These are phyloP conservation scores for Penicillium fuscoglaucum DNA, from an alignment of 2,329 filamentous ascomycete species.

Conservation along the genomic window DNA sequence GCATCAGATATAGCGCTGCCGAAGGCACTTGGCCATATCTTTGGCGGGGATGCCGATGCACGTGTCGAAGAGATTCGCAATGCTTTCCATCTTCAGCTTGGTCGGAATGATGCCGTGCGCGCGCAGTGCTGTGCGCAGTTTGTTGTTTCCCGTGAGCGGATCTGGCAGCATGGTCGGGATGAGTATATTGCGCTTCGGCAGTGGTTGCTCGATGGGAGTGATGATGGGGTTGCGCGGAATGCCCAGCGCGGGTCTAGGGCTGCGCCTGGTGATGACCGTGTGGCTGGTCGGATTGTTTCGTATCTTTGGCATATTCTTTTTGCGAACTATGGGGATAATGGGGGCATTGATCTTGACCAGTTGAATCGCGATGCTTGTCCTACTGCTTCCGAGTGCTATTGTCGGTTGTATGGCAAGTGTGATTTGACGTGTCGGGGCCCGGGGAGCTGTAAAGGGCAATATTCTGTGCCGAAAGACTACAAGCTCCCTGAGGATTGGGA, in stretches of 20 bases:
- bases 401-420: conserved; percentile 47
- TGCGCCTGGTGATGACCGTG: conserved; percentile 45
- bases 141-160: conserved; percentile 50
- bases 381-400: conserved; percentile 46
- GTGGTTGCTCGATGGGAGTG: conserved; percentile 51
- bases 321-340: conserved; percentile 28
- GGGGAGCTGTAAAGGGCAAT: conserved; percentile 43
- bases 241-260: conserved; percentile 19
- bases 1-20: conserved; percentile 43
- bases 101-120: conserved; percentile 46
- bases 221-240: conserved; percentile 5
- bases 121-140: conserved; percentile 60
- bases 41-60: conserved; percentile 37
- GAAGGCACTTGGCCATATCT: conserved; percentile 36
- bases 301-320: conserved; percentile 55
- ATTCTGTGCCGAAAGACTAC: conserved; percentile 40
- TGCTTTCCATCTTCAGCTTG: conserved; percentile 30
- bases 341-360: conserved; percentile 35
- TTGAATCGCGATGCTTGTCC: conserved; percentile 44
- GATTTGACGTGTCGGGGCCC: conserved; percentile 34
- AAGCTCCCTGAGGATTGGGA: conserved; percentile 41
- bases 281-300: conserved; percentile 49
- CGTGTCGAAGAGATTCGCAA: conserved; percentile 24
- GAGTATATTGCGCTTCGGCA: conserved; percentile 56
- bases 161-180: conserved; percentile 51